These are phyloP conservation scores for Macrolepiota dolichaula DNA, from an alignment of 768 basidiomycete species.

Conservation along the genomic window DNA sequence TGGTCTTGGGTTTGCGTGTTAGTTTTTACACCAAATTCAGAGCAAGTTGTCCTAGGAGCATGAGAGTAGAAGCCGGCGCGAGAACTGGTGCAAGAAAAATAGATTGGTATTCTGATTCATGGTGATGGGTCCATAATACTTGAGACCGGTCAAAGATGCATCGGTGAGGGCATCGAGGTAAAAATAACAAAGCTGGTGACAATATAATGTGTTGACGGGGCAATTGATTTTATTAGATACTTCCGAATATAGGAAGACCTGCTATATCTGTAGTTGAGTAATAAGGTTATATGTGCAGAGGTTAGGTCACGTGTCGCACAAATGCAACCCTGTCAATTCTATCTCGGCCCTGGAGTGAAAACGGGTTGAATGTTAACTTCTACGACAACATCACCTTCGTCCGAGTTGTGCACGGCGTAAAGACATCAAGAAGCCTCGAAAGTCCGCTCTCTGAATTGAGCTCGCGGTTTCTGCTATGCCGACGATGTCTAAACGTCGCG, in stretches of 20 bases:
- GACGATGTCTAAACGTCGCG: slow-evolving; percentile 22
- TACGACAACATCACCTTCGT: neutral
- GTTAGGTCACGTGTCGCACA: neutral
- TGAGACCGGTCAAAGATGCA: no score
- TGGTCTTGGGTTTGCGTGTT: neutral
- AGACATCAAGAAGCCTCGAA: neutral
- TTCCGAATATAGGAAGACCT: no score
- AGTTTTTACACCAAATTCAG: neutral
- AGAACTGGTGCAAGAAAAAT: neutral
- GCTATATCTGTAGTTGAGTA: no score
- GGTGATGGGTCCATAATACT: no score
- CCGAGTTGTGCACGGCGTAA: neutral
- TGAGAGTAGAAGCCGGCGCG: neutral
- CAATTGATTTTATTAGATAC: no score
- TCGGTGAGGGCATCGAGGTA: neutral
- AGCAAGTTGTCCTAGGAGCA: neutral
- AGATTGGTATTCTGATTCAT: no score
- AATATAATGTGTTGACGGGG: no score
- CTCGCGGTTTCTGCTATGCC: neutral
- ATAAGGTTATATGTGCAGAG: neutral
- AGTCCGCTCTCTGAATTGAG: neutral
- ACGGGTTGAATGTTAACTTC: neutral
- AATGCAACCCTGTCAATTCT: neutral
- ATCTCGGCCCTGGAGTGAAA: neutral
- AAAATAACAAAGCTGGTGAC: neutral